Evolutionary conservation across 306 rosid genomes (phyloP), one percentile per base, ranked within the genome.

Genomic region (Sphenostylis stenocarpa): DNA sequence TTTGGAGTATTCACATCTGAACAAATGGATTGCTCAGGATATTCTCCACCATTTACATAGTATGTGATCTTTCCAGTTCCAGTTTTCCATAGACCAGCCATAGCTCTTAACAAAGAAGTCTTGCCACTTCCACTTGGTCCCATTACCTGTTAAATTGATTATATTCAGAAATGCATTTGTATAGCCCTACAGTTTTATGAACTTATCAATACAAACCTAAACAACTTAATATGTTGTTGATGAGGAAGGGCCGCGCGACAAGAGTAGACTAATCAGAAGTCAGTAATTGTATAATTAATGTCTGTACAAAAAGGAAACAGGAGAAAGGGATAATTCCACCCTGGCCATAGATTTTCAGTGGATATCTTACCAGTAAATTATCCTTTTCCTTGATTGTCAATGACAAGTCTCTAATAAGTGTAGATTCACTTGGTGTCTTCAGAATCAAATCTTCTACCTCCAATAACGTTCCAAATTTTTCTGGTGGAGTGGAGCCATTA

Each of bases 121-220:
- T 92, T 95, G 12, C 97, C 97, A 52, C 97, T 84, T 75, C 97
- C 97, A 56, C 99, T 95, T 19, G 96, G 97, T 67, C 99, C 97
- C 67, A 84, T 89, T 57, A 92, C 90, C 97, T 95, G 88, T 79
- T 57, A 75, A 81, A 60, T 67, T 14, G 66, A 47, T 69, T 51
- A 68, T 23, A 73, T 67, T 45, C 53, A 36, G 9, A 75, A 72
- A 51, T 62, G 57, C 77, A 68, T 16, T 20, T 45, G 38, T 67
- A 80, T 71, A 77, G 17, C 13, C 28, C 55, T 68, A 73, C 51
- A 64, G 51, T 26, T 29, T 39, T 73, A 24, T 60, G 63, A 43
- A 21, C 56, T 49, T 62, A 69, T 17, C 23, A 64, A 39, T 58
- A 38, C 29, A 72, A 66, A 64, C 28, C 41, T 21, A 28, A 45